Conservation (phyloP, 192 early-diverging fungal species). For the Phycomyces blakesleeanus region DNA sequence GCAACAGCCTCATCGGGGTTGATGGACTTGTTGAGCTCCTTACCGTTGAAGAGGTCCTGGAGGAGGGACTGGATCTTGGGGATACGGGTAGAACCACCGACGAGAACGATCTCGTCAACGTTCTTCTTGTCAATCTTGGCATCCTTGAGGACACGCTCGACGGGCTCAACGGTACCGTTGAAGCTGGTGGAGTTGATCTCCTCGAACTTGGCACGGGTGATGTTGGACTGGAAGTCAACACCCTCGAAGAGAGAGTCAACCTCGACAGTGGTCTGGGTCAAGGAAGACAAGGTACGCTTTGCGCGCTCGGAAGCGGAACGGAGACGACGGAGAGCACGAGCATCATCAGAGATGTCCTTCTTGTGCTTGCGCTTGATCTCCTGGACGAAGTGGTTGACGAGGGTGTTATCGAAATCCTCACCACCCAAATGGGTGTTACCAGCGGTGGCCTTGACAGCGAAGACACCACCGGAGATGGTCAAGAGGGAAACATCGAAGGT, state of each 20-base stretch:
- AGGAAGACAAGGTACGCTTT: conserved; percentile 73
- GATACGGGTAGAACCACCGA: conserved; percentile 98
- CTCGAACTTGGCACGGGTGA: conserved; percentile 81
- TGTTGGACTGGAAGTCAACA: conserved; percentile 67
- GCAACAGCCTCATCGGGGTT: conserved; percentile 99
- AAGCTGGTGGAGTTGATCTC: conserved; percentile 65
- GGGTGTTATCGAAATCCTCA: conserved; percentile 97
- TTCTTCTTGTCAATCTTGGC: conserved; percentile 70
- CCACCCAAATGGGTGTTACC: conserved; percentile 98
- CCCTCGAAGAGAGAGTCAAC: conserved; percentile 76
- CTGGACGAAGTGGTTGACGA: conserved; percentile 87
- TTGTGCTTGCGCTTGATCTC: conserved; percentile 74
- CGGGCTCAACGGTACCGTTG: conserved; percentile 68
- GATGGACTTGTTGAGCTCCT: conserved; percentile 98
- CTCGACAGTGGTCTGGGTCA: conserved; percentile 65
- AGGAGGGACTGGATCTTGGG: conserved; percentile 90
- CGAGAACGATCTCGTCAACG: conserved; percentile 89
- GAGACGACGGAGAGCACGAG: conserved; percentile 71
- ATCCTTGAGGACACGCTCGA: conserved; percentile 71
- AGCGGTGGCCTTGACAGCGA: conserved; percentile 91
- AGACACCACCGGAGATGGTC: conserved; percentile 94
- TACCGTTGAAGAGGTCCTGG: conserved; percentile 98
- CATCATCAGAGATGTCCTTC: conserved; percentile 68
- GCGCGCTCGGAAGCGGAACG: conserved; percentile 74
- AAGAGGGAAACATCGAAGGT: conserved; percentile 98